Percentiles rank a stretch among this genome's conserved stretches.
phyloP scores from a whole-genome alignment of 78 protist species.

The Dictyostelium intermedium region DNA sequence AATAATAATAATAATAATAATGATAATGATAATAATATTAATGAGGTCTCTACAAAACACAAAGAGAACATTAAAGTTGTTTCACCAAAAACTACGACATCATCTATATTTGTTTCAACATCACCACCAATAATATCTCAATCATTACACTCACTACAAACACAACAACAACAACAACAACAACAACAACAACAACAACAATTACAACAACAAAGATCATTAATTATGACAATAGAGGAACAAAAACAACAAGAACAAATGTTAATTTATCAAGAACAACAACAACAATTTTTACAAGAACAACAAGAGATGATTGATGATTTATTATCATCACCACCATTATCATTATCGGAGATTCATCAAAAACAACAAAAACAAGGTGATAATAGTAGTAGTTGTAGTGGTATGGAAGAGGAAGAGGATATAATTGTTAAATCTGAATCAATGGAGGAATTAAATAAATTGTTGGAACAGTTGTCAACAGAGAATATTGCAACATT shows the following conservation, averaged over 20 bases:
- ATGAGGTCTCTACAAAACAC: no score
- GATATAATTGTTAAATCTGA: not conserved
- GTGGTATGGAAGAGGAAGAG: not conserved
- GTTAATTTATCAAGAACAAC: not conserved
- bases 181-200: not conserved
- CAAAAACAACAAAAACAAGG: not conserved
- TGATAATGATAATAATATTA: not conserved
- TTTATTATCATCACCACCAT: not conserved
- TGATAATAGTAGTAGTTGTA: not conserved
- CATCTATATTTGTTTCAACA: not conserved
- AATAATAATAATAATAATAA: no score
- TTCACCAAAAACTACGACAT: not conserved
- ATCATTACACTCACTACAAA: not conserved
- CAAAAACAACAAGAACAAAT: not conserved
- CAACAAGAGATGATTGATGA: constrained; percentile 15
- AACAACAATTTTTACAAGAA: not conserved
- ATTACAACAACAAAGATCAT: no score
- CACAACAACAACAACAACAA: not conserved
- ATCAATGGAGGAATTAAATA: constrained; percentile 52
- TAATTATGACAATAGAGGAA: not conserved
- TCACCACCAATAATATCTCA: not conserved
- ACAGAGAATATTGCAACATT: constrained; percentile 14
- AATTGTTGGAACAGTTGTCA: constrained; percentile 35
- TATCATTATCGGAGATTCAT: not conserved
- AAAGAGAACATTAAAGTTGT: not conserved